Conservation (phyloP, 2,329 filamentous ascomycete genomes). For the Chalaropsis ovoidea region DNA sequence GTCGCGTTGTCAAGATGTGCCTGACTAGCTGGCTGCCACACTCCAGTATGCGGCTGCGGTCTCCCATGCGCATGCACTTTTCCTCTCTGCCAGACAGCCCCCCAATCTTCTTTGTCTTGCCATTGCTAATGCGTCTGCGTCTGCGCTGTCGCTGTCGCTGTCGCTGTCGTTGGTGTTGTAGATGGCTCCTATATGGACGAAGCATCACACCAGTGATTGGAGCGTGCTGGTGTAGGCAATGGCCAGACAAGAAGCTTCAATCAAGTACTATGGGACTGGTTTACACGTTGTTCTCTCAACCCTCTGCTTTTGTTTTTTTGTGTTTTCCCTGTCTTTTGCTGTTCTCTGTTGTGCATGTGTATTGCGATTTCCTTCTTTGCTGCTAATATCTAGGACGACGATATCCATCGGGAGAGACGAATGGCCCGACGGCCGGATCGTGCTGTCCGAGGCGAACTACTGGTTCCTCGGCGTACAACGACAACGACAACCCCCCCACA, state of each 20-base stretch:
- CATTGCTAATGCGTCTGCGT: not conserved
- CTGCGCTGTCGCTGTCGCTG: not conserved
- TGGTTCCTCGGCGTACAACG: no score
- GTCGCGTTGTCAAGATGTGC: no score
- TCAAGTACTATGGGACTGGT: not conserved
- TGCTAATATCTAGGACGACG: not conserved
- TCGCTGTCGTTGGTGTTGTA: not conserved
- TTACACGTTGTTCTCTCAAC: not conserved
- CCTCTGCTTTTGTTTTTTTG: not conserved
- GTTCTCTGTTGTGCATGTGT: not conserved
- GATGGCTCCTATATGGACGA: not conserved
- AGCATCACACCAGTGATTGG: not conserved
- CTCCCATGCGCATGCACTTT: not conserved
- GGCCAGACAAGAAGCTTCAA: not conserved
- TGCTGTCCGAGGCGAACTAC: not conserved
- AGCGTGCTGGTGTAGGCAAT: not conserved
- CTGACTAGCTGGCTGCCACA: not conserved
- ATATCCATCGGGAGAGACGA: no score
- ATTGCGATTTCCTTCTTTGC: not conserved
- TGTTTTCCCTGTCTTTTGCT: no score
- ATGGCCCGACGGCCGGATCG: no score
- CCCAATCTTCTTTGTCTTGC: not conserved
- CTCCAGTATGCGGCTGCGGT: not conserved
- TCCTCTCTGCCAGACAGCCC: not conserved
- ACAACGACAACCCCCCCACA: no score